Evolutionary conservation across 2,329 filamentous ascomycete genomes (phyloP), one percentile per base, ranked within the genome.

Genomic region (Capronia epimyces): DNA sequence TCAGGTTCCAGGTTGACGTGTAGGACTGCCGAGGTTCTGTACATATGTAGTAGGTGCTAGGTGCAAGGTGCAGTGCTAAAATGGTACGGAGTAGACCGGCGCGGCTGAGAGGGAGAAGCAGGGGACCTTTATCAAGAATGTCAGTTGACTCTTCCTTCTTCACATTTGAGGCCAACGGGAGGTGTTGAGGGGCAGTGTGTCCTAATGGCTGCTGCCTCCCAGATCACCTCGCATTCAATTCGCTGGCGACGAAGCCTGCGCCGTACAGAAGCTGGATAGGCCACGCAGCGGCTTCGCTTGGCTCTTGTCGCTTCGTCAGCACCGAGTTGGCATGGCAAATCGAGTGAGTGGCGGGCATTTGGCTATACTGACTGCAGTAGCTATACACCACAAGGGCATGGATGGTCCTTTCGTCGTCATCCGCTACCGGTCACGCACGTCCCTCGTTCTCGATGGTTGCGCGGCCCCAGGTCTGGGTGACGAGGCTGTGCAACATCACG

Each of bases 291-390:
- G 18, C 22, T 37, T 40, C 25, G 22, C 49, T 52, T 52, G 49
- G 49, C 49, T 43, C 15, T 41, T 21, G 21, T 22, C 32, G 37
- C 42, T 34, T 40, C 31, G 48, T 50, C 48, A 50, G 48, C 42
- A 31, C 6, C 12, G 34, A 37, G 20, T 37, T 3, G 15, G 6
- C 34, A 37, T 3, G 15, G 6, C 34, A 37, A 18, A 7, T 37
- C 16, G 18, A n/a, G n/a, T n/a, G n/a, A n/a, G n/a, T n/a, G n/a
- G n/a, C n/a, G n/a, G 12, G 7, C 4, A 37, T 37, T 6, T 16
- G 31, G 12, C 10, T 10, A 13, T 16, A 34, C 31, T 15, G 31
- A 7, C 31, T 34, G 10, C 8, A 13, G 8, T 5, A 16, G 5
- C 5, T n/a, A 7, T 34, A 34, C 31, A 6, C 12, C 15, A 34